Percentiles rank a stretch among this genome's conserved stretches.
Conservation (phyloP, 768 basidiomycete species). For the Sporobolomyces pararoseus region DNA sequence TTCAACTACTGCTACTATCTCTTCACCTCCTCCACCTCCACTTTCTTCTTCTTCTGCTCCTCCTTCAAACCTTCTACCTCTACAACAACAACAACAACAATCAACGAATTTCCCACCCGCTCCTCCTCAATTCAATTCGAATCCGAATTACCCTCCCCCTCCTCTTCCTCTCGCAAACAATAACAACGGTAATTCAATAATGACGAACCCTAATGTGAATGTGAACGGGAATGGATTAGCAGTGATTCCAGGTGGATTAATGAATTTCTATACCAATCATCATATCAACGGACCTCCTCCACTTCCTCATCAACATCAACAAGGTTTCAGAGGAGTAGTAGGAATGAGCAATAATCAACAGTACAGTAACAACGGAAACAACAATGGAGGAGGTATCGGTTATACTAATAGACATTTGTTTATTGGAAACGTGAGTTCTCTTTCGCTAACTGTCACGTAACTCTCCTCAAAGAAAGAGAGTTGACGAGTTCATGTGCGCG, state of each 20-base stretch:
- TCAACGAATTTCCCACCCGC: neutral
- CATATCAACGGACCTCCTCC: no score
- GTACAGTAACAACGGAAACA: no score
- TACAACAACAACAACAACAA: no score
- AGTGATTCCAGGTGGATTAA: constrained; percentile 3
- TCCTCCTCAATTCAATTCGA: neutral
- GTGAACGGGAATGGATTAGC: neutral
- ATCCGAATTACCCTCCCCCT: neutral
- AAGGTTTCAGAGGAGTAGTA: neutral
- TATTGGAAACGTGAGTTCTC: constrained; percentile 73
- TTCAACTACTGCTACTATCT: no score
- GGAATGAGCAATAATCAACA: constrained; percentile 1
- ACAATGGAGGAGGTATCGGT: no score
- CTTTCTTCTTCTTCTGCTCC: neutral
- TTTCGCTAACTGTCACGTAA: no score
- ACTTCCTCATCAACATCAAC: no score
- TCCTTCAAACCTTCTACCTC: no score
- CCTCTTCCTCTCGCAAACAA: neutral
- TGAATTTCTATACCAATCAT: constrained; percentile 16
- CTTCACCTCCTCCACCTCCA: neutral
- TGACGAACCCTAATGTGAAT: no score
- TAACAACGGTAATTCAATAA: neutral
- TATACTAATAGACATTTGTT: constrained; percentile 56
- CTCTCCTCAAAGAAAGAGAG: no score
- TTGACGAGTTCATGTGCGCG: neutral